A percentile compares a stretch with the other conserved stretches of the same genome.
Conservation (phyloP, 345 rosid genomes). For the Acer negundo region DNA sequence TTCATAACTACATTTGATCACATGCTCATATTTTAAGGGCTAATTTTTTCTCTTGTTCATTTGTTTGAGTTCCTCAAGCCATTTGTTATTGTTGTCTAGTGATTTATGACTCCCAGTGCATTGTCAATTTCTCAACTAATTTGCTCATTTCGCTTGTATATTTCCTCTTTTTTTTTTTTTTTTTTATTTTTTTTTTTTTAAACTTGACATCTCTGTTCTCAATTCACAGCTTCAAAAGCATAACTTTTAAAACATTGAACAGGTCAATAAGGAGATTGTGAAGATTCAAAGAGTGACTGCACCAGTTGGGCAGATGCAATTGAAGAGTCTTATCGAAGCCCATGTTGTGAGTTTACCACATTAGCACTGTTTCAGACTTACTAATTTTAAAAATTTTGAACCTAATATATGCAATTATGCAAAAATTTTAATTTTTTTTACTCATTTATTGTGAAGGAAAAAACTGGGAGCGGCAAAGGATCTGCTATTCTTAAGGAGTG, state of each 20-base stretch:
- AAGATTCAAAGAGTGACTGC: conserved; percentile 94
- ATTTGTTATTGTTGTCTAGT: background rate
- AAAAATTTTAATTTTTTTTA: background rate
- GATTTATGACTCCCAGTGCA: background rate
- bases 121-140: background rate
- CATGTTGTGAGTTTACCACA: conserved; percentile 77
- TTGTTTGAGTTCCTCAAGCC: background rate
- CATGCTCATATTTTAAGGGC: background rate
- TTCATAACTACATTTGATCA: background rate
- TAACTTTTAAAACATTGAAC: conserved; percentile 17
- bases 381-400: background rate
- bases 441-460: conserved; percentile 52
- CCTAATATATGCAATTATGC: background rate
- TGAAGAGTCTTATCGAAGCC: conserved; percentile 84
- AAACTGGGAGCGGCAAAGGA: conserved; percentile 93
- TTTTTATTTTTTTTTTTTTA: too few species aligned
- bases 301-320: conserved; percentile 93
- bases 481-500: conserved; percentile 69
- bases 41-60: background rate
- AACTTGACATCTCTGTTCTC: background rate
- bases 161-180: background rate
- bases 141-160: background rate
- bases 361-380: background rate
- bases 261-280: conserved; percentile 93
- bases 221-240: background rate